Percentiles rank a stretch among this genome's conserved stretches.
Evolutionary conservation across 1,284 basidiomycete species (phyloP).

Genomic region (Apiotrichum siamense): DNA sequence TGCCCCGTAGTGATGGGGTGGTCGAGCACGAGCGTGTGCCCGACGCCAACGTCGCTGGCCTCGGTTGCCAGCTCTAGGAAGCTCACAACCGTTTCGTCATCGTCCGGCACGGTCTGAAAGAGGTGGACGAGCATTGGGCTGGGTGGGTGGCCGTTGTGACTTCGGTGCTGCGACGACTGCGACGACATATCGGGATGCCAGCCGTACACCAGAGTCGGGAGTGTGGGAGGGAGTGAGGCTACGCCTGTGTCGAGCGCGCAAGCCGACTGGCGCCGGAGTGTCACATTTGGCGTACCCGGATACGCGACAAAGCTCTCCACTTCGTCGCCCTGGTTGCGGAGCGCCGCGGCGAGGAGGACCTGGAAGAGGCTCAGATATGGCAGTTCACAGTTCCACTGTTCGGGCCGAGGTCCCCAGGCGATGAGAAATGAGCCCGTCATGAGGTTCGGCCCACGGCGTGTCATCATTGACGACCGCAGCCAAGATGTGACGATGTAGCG

Average conservation of each 20-base stretch:
- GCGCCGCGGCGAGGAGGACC: neutral
- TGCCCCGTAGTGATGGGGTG: neutral
- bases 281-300: neutral
- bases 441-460: neutral
- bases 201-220: neutral
- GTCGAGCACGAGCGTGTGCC: neutral
- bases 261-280: too few species aligned
- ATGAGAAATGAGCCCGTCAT: neutral
- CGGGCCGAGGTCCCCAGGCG: neutral
- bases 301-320: neutral
- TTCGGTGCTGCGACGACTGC: too few species aligned
- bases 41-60: neutral
- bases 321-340: neutral
- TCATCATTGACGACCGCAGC: neutral
- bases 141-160: neutral
- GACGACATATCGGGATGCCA: neutral
- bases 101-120: neutral
- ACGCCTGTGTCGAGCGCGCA: too few species aligned
- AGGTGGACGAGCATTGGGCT: neutral
- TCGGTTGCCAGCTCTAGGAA: neutral
- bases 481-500: neutral
- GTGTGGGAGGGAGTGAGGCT: neutral
- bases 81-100: neutral
- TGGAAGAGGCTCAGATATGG: neutral
- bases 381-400: too few species aligned